phyloP scores from a whole-genome alignment of 73 alveolate species.

The Tetrahymena thermophila region DNA sequence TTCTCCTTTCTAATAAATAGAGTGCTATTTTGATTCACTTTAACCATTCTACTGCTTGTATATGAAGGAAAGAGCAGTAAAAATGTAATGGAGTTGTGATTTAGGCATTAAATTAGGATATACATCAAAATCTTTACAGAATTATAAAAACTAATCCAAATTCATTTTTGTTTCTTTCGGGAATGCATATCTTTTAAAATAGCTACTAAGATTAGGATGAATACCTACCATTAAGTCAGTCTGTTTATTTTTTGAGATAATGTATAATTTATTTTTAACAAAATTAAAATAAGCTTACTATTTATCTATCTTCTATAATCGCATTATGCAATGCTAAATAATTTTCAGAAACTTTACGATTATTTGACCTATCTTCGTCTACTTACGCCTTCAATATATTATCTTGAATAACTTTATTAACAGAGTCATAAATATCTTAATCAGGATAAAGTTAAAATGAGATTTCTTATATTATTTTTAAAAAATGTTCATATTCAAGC shows the following conservation, averaged over 20 bases:
- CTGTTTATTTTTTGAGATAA: not conserved
- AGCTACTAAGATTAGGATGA: not conserved
- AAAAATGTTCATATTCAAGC: not conserved
- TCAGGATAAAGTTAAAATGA: not conserved
- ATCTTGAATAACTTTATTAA: not conserved
- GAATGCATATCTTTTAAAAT: not conserved
- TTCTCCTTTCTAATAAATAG: not conserved
- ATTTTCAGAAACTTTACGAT: not conserved
- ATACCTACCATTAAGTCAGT: not conserved
- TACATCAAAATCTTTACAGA: not conserved
- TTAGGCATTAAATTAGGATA: not conserved
- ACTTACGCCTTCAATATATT: not conserved
- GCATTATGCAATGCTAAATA: not conserved
- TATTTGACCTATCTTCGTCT: not conserved
- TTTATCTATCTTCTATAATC: not conserved
- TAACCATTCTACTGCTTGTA: not conserved
- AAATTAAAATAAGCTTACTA: not conserved
- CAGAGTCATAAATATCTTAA: not conserved
- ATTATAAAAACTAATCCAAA: not conserved
- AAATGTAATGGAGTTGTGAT: not conserved
- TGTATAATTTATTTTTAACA: not conserved
- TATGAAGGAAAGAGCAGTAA: not conserved
- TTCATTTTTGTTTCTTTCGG: not conserved
- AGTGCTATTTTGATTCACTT: not conserved
- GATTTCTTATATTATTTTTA: not conserved